Evolutionary conservation across 2,329 filamentous ascomycete genomes (phyloP).

Genomic region (Monosporascus ibericus): DNA sequence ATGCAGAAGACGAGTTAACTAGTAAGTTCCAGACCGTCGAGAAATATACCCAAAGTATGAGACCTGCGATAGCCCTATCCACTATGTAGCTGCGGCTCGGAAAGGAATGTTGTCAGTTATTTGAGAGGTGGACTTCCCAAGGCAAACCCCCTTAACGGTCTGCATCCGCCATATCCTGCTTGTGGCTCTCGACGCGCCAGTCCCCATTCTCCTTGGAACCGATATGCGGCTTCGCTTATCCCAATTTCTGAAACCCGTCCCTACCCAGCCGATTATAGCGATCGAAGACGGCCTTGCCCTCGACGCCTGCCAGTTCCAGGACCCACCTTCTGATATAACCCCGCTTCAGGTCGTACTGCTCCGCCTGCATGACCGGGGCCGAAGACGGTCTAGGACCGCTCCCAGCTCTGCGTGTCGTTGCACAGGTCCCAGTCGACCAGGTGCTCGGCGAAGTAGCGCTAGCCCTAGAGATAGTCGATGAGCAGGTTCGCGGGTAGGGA

Average conservation of each 20-base stretch:
- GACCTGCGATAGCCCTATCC: no score
- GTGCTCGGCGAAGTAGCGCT: conserved; percentile 58
- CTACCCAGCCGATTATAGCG: conserved; percentile 51
- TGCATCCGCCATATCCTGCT: conserved; percentile 30
- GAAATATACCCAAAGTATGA: no score
- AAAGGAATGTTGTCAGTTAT: no score
- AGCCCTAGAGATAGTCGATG: conserved; percentile 60
- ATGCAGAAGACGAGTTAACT: no score
- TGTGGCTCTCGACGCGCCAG: conserved; percentile 56
- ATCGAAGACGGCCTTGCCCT: conserved; percentile 58
- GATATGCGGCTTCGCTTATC: conserved; percentile 58
- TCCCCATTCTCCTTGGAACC: conserved; percentile 54
- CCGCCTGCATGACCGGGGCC: conserved; percentile 63
- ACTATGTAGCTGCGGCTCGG: no score
- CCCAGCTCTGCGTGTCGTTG: conserved; percentile 61
- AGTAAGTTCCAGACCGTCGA: no score
- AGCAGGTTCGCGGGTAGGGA: conserved; percentile 60
- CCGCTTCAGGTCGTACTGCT: conserved; percentile 60
- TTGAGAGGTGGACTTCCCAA: no score
- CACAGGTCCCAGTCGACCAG: conserved; percentile 58
- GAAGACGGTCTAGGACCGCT: conserved; percentile 68
- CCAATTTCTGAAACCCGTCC: conserved; percentile 43
- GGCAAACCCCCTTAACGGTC: conserved; percentile 7
- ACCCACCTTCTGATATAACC: conserved; percentile 64
- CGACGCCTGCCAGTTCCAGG: conserved; percentile 49